Conservation (phyloP, 2,329 filamentous ascomycete species). For the Niveomyces coronatus region DNA sequence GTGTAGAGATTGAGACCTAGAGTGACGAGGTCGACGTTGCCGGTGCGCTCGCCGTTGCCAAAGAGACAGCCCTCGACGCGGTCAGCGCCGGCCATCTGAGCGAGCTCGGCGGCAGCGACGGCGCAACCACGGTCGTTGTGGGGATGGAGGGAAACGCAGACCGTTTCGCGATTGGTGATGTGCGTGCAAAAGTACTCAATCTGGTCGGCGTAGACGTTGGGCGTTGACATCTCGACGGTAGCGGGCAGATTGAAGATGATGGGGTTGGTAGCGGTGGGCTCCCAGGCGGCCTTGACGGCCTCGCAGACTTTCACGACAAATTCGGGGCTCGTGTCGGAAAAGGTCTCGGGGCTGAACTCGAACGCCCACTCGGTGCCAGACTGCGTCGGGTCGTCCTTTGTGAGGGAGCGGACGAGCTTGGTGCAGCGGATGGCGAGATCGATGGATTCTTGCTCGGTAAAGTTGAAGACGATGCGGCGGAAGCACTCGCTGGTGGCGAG, state of each 20-base stretch:
- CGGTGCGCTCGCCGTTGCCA: conserved; percentile 90
- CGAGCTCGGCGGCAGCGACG: conserved; percentile 80
- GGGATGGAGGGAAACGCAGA: conserved; percentile 82
- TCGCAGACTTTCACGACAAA: conserved; percentile 78
- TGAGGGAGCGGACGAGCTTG: conserved; percentile 77
- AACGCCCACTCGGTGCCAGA: conserved; percentile 60
- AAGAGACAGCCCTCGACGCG: conserved; percentile 86
- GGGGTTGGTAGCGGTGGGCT: conserved; percentile 62
- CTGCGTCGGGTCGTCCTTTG: conserved; percentile 60
- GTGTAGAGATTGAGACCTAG: conserved; percentile 91
- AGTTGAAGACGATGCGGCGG: conserved; percentile 80
- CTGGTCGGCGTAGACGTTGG: conserved; percentile 92
- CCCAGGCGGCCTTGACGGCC: conserved; percentile 92
- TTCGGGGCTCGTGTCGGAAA: conserved; percentile 81
- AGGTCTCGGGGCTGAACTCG: conserved; percentile 78
- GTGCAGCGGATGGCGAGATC: conserved; percentile 78
- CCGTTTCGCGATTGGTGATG: conserved; percentile 75
- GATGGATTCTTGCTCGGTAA: conserved; percentile 70
- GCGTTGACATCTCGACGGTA: conserved; percentile 89
- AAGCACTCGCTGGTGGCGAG: conserved; percentile 95
- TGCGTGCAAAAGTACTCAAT: conserved; percentile 90
- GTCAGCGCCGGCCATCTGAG: conserved; percentile 93
- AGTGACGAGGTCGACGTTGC: conserved; percentile 91
- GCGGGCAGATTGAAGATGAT: conserved; percentile 97
- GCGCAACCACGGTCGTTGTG: conserved; percentile 93